A percentile compares a stretch with the other conserved stretches of the same genome.
These are phyloP conservation scores for Salvia rosmarinus DNA, from an alignment of 257 asterid genomes.

Conservation along the genomic window DNA sequence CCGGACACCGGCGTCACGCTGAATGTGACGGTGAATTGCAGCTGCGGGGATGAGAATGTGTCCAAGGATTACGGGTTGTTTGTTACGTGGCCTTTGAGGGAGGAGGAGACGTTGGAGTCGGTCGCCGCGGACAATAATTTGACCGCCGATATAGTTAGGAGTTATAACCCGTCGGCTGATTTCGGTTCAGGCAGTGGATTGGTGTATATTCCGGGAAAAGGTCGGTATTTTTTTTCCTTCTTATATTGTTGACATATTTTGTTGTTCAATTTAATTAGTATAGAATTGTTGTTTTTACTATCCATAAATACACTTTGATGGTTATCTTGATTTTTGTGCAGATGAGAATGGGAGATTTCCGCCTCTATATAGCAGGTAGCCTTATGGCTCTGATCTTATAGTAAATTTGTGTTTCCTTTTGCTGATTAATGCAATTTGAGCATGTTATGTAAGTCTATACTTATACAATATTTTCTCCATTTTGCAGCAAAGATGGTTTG, in stretches of 20 bases:
- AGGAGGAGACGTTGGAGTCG: slow-evolving; percentile 53
- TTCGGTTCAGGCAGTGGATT: slow-evolving; percentile 54
- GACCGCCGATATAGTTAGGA: slow-evolving; percentile 47
- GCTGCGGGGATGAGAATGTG: slow-evolving; percentile 68
- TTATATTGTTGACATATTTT: not conserved
- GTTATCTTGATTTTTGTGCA: slow-evolving; percentile 43
- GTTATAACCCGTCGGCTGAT: slow-evolving; percentile 62
- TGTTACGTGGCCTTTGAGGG: slow-evolving; percentile 68
- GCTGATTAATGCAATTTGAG: slow-evolving; percentile 10
- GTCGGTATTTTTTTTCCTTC: slow-evolving; percentile 35
- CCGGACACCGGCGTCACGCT: slow-evolving; percentile 54
- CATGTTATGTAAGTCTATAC: slow-evolving; percentile 9
- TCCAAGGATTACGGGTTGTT: slow-evolving; percentile 68
- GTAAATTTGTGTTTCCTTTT: not conserved
- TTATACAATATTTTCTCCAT: not conserved
- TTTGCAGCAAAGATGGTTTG: slow-evolving; percentile 76
- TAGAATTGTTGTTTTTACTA: slow-evolving; percentile 1
- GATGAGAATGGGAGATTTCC: slow-evolving; percentile 60
- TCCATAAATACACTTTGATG: slow-evolving; percentile 17
- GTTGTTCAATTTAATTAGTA: too few relatives aligned
- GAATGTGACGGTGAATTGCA: slow-evolving; percentile 75
- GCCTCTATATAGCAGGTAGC: slow-evolving; percentile 57
- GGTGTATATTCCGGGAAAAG: slow-evolving; percentile 77
- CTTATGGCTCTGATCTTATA: slow-evolving; percentile 23
- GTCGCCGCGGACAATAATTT: slow-evolving; percentile 57